phyloP scores from a whole-genome alignment of 1,284 basidiomycete genomes.

The Trametes polyzona region DNA sequence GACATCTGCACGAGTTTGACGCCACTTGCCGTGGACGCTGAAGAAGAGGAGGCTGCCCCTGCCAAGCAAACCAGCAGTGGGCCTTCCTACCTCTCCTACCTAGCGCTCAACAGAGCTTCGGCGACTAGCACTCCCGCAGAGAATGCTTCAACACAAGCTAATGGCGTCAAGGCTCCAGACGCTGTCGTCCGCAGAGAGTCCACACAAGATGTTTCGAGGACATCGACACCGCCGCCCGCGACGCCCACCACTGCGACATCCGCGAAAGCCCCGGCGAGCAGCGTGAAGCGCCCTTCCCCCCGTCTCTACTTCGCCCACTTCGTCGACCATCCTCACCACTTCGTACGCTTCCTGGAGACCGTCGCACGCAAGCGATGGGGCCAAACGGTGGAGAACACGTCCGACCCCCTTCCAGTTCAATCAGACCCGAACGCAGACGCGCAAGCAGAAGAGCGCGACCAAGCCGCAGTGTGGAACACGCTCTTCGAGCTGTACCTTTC shows the following conservation, averaged over 20 bases:
- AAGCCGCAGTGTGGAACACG: slow-evolving; percentile 94
- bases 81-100: slow-evolving; percentile 77
- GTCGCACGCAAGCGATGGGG: slow-evolving; percentile 85
- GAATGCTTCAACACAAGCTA: slow-evolving; percentile 49
- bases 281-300: slow-evolving; percentile 74
- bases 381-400: slow-evolving; percentile 60
- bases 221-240: slow-evolving; percentile 35
- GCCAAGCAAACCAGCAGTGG: slow-evolving; percentile 40
- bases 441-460: slow-evolving; percentile 67
- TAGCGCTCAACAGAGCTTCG: slow-evolving; percentile 66
- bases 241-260: slow-evolving; percentile 28
- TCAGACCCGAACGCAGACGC: slow-evolving; percentile 45
- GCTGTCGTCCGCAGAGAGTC: slow-evolving; percentile 42
- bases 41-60: slow-evolving; percentile 40
- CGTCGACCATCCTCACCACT: slow-evolving; percentile 85
- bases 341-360: slow-evolving; percentile 88
- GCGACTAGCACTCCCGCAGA: slow-evolving; percentile 42
- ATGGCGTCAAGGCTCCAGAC: slow-evolving; percentile 49
- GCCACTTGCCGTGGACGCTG: slow-evolving; percentile 47
- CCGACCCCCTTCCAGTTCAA: slow-evolving; percentile 20
- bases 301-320: slow-evolving; percentile 93
- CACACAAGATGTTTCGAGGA: slow-evolving; percentile 37
- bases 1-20: slow-evolving; percentile 86
- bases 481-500: slow-evolving; percentile 92
- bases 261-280: slow-evolving; percentile 32